Percentiles rank a stretch among this genome's conserved stretches.
phyloP scores from a whole-genome alignment of 352 stramenopile species.

The Phytophthora cryptogea region DNA sequence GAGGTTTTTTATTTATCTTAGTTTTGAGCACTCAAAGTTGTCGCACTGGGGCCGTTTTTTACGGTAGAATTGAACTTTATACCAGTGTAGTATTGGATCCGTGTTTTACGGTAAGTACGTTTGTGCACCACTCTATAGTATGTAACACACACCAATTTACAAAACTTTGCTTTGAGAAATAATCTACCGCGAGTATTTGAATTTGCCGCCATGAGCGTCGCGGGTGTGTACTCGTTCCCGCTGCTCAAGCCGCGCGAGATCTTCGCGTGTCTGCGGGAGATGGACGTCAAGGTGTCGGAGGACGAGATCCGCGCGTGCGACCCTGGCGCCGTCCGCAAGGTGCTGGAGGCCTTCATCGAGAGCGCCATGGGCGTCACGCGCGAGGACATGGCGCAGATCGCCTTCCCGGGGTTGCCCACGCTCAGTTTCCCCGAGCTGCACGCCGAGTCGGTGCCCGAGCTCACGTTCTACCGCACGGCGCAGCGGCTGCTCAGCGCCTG shows the following conservation, averaged over 20 bases:
- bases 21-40: too few relatives aligned
- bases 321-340: conserved; percentile 71
- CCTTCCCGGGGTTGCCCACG: conserved; percentile 78
- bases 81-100: too few relatives aligned
- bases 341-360: conserved; percentile 92
- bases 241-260: conserved; percentile 94
- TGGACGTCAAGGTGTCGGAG: conserved; percentile 90
- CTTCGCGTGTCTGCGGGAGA: conserved; percentile 90
- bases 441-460: conserved; percentile 91
- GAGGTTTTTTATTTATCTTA: too few relatives aligned
- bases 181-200: too few relatives aligned
- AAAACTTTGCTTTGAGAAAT: too few relatives aligned
- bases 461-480: conserved; percentile 92
- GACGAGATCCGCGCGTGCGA: conserved; percentile 87
- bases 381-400: conserved; percentile 92
- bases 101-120: too few relatives aligned
- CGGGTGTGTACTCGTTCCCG: conserved; percentile 86
- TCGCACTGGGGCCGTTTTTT: too few relatives aligned
- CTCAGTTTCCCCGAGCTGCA: conserved; percentile 93
- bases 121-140: too few relatives aligned
- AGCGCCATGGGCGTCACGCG: conserved; percentile 89
- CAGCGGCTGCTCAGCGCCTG: conserved; percentile 91
- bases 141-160: too few relatives aligned
- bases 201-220: background rate
- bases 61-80: too few relatives aligned